Evolutionary conservation across 2,329 filamentous ascomycete genomes (phyloP).

Genomic region (Mycogone perniciosa): DNA sequence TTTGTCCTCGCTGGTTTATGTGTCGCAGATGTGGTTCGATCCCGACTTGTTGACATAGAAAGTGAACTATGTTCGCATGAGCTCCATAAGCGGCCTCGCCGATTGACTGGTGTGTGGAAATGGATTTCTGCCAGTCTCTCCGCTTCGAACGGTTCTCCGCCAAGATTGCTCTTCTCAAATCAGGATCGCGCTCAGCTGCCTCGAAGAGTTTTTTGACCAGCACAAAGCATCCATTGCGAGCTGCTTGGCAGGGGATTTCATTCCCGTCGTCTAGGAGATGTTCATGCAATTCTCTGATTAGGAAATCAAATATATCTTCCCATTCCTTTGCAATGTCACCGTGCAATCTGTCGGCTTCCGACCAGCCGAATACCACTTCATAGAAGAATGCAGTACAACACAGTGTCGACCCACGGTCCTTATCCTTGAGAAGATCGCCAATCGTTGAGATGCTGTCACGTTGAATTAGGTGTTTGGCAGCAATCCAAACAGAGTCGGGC

Average conservation of each 20-base stretch:
- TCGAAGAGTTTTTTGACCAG: neutral
- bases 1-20: neutral
- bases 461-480: neutral
- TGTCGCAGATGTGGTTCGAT: constrained; percentile 2
- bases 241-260: neutral
- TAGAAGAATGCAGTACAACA: neutral
- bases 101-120: constrained; percentile 1
- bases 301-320: neutral
- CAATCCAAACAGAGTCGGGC: neutral
- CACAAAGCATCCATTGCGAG: neutral
- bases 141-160: neutral
- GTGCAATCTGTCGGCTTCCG: neutral
- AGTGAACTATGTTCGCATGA: neutral
- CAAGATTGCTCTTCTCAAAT: neutral
- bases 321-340: neutral
- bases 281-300: neutral
- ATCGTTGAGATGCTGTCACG: neutral
- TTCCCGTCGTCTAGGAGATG: neutral
- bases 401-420: neutral
- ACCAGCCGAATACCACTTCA: neutral
- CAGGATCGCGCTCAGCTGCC: neutral
- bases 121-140: neutral
- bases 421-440: neutral
- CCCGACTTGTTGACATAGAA: constrained; percentile 5
- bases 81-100: constrained; percentile 2